Percentiles rank a stretch among this genome's conserved stretches.
phyloP scores from a whole-genome alignment of 2,329 filamentous ascomycete genomes.

The Calonectria pseudoreteaudii region DNA sequence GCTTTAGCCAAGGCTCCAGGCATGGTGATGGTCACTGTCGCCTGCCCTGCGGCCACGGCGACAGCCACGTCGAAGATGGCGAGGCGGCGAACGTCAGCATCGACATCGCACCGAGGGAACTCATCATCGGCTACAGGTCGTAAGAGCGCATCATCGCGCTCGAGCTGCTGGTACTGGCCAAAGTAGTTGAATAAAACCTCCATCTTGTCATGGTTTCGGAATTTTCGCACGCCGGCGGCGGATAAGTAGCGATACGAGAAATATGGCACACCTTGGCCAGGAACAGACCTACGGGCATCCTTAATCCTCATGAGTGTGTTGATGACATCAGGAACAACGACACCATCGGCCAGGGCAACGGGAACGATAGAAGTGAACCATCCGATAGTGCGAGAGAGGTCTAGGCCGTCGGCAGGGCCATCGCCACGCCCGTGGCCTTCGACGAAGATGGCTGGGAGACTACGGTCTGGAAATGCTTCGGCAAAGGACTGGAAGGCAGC shows the following conservation, averaged over 20 bases:
- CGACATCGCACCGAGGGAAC: background rate
- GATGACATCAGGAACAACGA: constrained; percentile 6
- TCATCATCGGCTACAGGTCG: constrained; percentile 5
- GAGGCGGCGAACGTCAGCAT: constrained; percentile 13
- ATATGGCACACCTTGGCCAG: background rate
- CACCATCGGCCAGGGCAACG: constrained; percentile 27
- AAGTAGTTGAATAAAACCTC: constrained; percentile 44
- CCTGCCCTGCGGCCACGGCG: background rate
- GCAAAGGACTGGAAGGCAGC: constrained; percentile 44
- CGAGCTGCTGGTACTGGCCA: constrained; percentile 45
- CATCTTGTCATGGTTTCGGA: background rate
- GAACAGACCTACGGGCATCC: constrained; percentile 30
- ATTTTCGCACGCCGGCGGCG: constrained; percentile 22
- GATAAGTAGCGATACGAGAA: constrained; percentile 25
- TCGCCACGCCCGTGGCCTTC: constrained; percentile 53
- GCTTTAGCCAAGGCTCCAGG: background rate
- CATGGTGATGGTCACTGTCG: background rate
- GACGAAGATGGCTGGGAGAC: constrained; percentile 44
- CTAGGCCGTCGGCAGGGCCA: constrained; percentile 41
- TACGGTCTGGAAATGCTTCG: constrained; percentile 44
- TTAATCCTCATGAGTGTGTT: constrained; percentile 34
- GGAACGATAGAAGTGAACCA: constrained; percentile 55
- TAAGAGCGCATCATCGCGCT: constrained; percentile 42
- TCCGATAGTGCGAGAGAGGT: constrained; percentile 49
- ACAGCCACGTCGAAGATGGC: background rate